A percentile compares a stretch with the other conserved stretches of the same genome.
Evolutionary conservation across 2,329 filamentous ascomycete species (phyloP).

Genomic region (Hymenoscyphus linearis): DNA sequence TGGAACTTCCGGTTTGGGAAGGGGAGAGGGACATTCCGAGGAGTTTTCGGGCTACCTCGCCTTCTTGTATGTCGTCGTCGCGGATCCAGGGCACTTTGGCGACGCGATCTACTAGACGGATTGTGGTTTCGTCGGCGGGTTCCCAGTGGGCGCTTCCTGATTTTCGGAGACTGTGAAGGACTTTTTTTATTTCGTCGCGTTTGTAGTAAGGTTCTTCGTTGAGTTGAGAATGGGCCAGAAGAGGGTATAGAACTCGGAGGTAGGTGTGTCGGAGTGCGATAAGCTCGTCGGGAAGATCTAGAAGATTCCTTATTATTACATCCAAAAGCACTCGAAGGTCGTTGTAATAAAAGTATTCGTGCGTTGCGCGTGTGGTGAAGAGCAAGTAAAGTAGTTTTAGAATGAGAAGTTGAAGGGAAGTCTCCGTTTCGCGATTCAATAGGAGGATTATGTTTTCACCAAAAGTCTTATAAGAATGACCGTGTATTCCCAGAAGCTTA

Average conservation of each 20-base stretch:
- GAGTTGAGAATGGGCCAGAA: conserved; percentile 88
- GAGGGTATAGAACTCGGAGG: conserved; percentile 82
- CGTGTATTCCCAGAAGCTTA: conserved; percentile 79
- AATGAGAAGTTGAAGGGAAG: conserved; percentile 90
- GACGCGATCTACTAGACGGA: conserved; percentile 72
- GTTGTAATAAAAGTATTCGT: conserved; percentile 99
- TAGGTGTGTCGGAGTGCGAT: conserved; percentile 83
- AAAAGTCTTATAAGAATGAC: conserved; percentile 82
- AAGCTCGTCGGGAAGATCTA: conserved; percentile 85
- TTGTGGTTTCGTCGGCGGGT: conserved; percentile 73
- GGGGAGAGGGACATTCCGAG: conserved; percentile 67
- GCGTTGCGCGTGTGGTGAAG: conserved; percentile 85
- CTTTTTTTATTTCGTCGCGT: conserved; percentile 71
- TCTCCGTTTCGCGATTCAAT: conserved; percentile 90
- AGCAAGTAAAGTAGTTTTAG: conserved; percentile 92
- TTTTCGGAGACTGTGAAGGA: conserved; percentile 67
- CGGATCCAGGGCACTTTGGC: conserved; percentile 65
- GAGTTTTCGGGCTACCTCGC: conserved; percentile 50
- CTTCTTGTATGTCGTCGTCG: conserved; percentile 37
- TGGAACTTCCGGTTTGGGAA: conserved; percentile 60
- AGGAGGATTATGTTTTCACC: conserved; percentile 96
- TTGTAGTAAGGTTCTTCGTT: conserved; percentile 87
- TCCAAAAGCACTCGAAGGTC: conserved; percentile 91
- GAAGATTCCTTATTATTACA: conserved; percentile 93
- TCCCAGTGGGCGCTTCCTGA: conserved; percentile 69